Evolutionary conservation across 805 yeast species (phyloP), one percentile per base, ranked within the genome.

Genomic region (Sporopachydermia quercuum): DNA sequence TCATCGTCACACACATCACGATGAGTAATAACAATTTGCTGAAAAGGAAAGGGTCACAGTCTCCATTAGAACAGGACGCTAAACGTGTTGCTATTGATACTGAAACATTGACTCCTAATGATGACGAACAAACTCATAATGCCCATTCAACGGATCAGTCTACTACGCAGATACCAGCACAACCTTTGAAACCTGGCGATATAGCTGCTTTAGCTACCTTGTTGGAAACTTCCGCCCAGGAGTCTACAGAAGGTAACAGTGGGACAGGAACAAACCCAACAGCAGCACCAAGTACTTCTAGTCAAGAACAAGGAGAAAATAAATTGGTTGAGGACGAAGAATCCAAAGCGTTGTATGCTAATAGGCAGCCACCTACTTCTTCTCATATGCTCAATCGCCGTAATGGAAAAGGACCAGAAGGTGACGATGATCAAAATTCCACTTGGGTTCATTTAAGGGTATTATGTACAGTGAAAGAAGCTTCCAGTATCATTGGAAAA

Each of bases 381-480:
- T 55, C 56, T 42, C 66, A 62, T 40, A 53, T 62, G 40, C 68
- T 67, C 27, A 53, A 52, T 38, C 34, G 42, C 6, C 30, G 30
- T 8, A n/a, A 23, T 8, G 8, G 13, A 8, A 8, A n/a, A 8
- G 30, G 30, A 8, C 8, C 30, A n/a, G 30, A 23, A 23, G n/a
- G 44, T 3, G 63, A 64, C 34, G 65, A 63, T 36, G 80, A 74
- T 44, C n/a, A n/a, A n/a, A n/a, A n/a, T n/a, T 74, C 79, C 4
- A 73, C 79, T 1, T 71, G 71, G 46, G 74, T 78, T 3, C 75
- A 73, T 47, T 63, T 82, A 55, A 65, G 94, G 45, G 78, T 82
- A 83, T 65, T 78, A 39, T 78, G 87, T 47, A 69, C 74, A 3
- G 81, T 78, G 13, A 78, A 74, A 47, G 87, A 83, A 51, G 87